Conservation (phyloP, 2,329 filamentous ascomycete genomes). For the Aspergillus vadensis region DNA sequence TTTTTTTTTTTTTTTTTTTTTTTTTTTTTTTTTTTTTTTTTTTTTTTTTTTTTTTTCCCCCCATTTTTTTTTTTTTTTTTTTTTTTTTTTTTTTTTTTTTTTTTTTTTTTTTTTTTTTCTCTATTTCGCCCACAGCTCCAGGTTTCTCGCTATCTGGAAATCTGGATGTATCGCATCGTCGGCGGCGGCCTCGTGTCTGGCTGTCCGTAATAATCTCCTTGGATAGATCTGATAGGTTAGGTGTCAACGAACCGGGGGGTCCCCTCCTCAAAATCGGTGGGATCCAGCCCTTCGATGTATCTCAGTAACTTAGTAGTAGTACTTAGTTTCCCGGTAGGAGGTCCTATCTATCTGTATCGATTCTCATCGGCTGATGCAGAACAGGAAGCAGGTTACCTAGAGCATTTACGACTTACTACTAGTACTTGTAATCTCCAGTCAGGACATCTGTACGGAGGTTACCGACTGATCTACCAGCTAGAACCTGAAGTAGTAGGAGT, state of each 20-base stretch:
- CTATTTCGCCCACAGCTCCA: neutral
- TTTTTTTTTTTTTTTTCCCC: too few relatives aligned
- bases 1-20: neutral
- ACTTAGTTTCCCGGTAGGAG: too few relatives aligned
- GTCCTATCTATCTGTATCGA: neutral
- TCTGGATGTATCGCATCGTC: neutral
- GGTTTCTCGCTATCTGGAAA: neutral
- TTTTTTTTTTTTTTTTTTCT: too few relatives aligned
- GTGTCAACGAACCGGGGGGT: neutral
- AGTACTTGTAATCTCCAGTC: too few relatives aligned
- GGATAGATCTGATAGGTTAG: neutral
- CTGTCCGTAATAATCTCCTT: neutral
- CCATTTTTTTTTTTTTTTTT: too few relatives aligned
- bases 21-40: too few relatives aligned
- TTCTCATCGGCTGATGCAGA: neutral
- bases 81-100: too few relatives aligned
- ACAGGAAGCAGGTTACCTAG: neutral
- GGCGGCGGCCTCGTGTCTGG: constrained; percentile 12
- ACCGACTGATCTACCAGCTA: too few relatives aligned
- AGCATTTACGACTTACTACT: too few relatives aligned
- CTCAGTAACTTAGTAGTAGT: too few relatives aligned
- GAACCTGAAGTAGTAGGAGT: too few relatives aligned
- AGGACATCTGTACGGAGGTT: too few relatives aligned
- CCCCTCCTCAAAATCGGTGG: neutral
- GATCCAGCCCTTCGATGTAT: constrained; percentile 11